Evolutionary conservation across 495 filamentous ascomycete genomes (phyloP), one percentile per base, ranked within the genome.

Genomic region (Penicillium silybi): DNA sequence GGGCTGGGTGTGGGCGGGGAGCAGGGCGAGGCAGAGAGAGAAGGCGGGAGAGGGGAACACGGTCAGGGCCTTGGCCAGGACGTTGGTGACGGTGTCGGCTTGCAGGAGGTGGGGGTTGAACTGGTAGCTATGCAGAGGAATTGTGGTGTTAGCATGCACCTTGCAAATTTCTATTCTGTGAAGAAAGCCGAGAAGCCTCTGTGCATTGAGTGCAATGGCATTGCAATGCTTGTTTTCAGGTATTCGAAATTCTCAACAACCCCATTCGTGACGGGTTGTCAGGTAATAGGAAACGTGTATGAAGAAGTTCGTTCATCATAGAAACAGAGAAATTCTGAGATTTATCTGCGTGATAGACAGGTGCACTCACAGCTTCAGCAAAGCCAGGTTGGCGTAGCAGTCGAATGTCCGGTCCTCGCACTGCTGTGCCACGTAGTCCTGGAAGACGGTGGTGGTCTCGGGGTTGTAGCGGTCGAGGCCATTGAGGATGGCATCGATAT

Each of bases 211-310:
- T 25, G 32, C 19, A 53, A 56, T 52, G 48, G 32, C 17, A 48
- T 56, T 49, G 38, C 47, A 45, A 26, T 50, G 27, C 45, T 58
- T 52, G 40, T 62, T 66, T 72, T 63, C 67, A 65, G 54, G 65
- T 58, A 60, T 57, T 62, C 52, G 52, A 54, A 59, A 57, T 58
- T 57, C 62, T 69, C 68, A 66, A 67, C 69, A 70, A 60, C 50
- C 56, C 62, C 68, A 61, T 56, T 52, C 49, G 46, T 41, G 51
- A 58, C 55, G 44, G 64, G 61, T 59, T 60, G 64, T 95, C 90
- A 88, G 90, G 83, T 96, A 96, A 96, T 97, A 96, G 90, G 89
- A 96, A 96, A 97, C 92, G 90, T 93, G 85, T 58, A 66, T 62
- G 56, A 62, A 80, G 63, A 62, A 73, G 48, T 64, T 81, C 70